Conservation (phyloP, 805 yeast species). For the Komagataella pseudopastoris region DNA sequence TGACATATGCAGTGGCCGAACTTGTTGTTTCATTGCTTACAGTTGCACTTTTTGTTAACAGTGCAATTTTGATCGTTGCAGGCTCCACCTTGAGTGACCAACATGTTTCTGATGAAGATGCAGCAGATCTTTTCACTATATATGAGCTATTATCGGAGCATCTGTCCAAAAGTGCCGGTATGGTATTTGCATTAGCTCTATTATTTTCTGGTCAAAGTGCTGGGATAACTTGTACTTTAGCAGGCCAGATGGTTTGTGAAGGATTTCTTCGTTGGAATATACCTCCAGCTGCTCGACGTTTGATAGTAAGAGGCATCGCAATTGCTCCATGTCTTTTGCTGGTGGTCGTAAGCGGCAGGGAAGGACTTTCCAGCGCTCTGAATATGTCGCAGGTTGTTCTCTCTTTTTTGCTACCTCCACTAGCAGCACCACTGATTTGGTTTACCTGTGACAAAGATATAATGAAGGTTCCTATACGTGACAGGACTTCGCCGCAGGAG, state of each 20-base stretch:
- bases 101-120: slow-evolving; percentile 25
- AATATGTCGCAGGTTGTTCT: slow-evolving; percentile 78
- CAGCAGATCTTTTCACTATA: slow-evolving; percentile 72
- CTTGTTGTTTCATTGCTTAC: slow-evolving; percentile 69
- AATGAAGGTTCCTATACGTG: slow-evolving; percentile 16
- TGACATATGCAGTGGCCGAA: slow-evolving; percentile 74
- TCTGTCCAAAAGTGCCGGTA: slow-evolving; percentile 76
- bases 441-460: slow-evolving; percentile 53
- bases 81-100: slow-evolving; percentile 61
- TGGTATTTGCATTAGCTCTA: slow-evolving; percentile 79
- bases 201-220: slow-evolving; percentile 91
- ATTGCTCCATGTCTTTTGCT: slow-evolving; percentile 75
- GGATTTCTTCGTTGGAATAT: slow-evolving; percentile 75
- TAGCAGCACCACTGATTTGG: slow-evolving; percentile 76
- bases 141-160: slow-evolving; percentile 57
- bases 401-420: slow-evolving; percentile 70
- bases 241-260: slow-evolving; percentile 89
- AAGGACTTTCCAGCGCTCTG: slow-evolving; percentile 62
- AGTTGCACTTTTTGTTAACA: slow-evolving; percentile 85
- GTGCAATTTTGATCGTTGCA: slow-evolving; percentile 82
- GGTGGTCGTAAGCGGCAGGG: slow-evolving; percentile 61
- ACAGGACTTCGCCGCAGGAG: slow-evolving; percentile 2
- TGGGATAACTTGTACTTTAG: slow-evolving; percentile 85
- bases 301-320: slow-evolving; percentile 73
- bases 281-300: slow-evolving; percentile 70